These are phyloP conservation scores for Lichtheimia ornata DNA, from an alignment of 371 early-diverging fungal species.

Conservation along the genomic window DNA sequence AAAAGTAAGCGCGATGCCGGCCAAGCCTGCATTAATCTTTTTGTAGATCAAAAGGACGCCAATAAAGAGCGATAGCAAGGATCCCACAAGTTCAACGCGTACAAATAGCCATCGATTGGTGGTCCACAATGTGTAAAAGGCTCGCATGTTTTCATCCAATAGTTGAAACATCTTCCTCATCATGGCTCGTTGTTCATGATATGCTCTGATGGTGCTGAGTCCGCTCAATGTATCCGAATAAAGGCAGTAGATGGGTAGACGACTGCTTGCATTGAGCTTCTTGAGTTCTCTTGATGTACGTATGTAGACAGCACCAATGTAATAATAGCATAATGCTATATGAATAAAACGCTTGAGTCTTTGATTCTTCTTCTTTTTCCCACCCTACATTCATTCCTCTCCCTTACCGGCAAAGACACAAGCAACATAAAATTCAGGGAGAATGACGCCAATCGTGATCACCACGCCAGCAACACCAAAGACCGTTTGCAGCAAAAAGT, in stretches of 20 bases:
- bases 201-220: conserved; percentile 57
- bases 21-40: conserved; percentile 69
- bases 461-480: conserved; percentile 68
- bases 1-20: conserved; percentile 81
- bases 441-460: conserved; percentile 61
- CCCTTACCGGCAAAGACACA: conserved; percentile 35
- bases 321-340: conserved; percentile 32
- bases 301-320: conserved; percentile 57
- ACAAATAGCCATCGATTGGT: conserved; percentile 71
- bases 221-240: conserved; percentile 60
- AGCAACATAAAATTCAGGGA: conserved; percentile 62
- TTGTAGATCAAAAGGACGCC: conserved; percentile 58
- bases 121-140: conserved; percentile 80
- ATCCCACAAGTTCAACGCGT: conserved; percentile 76
- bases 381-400: neutral
- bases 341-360: neutral
- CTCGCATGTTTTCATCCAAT: conserved; percentile 73
- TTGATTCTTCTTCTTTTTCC: neutral
- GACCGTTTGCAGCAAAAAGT: conserved; percentile 67
- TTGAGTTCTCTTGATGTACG: conserved; percentile 56
- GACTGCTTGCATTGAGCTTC: conserved; percentile 49
- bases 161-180: conserved; percentile 46
- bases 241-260: conserved; percentile 52
- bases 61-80: conserved; percentile 69
- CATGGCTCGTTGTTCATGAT: conserved; percentile 43